Percentiles rank a stretch among this genome's conserved stretches.
phyloP scores from a whole-genome alignment of 192 early-diverging fungal species.

The Coemansia reversa region DNA sequence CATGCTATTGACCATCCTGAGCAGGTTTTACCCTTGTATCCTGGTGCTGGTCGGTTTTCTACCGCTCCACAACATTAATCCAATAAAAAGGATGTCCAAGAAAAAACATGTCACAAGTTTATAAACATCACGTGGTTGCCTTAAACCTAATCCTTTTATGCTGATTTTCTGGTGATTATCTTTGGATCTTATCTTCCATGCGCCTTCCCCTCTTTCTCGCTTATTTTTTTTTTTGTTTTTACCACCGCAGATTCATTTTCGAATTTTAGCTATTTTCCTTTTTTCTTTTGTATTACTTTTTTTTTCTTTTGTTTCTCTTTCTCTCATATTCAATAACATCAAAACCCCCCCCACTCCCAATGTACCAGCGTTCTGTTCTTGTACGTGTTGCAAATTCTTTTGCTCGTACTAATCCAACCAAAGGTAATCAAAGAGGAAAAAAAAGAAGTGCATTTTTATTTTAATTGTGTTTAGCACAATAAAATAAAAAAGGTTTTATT shows the following conservation, averaged over 20 bases:
- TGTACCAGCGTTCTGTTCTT: constrained; percentile 42
- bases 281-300: constrained; percentile 6
- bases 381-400: constrained; percentile 33
- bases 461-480: no score
- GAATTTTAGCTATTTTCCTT: neutral
- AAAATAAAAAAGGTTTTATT: no score
- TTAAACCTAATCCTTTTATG: no score
- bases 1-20: constrained; percentile 14
- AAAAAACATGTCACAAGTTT: neutral
- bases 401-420: constrained; percentile 17
- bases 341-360: no score
- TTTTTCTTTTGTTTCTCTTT: constrained; percentile 11
- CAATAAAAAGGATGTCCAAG: no score
- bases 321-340: constrained; percentile 6
- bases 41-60: constrained; percentile 17
- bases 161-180: constrained; percentile 10
- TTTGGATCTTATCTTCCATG: no score
- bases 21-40: constrained; percentile 27
- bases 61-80: neutral
- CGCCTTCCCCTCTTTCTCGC: no score
- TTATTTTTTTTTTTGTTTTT: neutral
- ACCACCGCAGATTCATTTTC: neutral
- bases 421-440: no score
- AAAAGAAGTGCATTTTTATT: no score
- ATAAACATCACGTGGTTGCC: neutral